Conservation (phyloP, 495 filamentous ascomycete genomes). For the Margaritispora aquatica region DNA sequence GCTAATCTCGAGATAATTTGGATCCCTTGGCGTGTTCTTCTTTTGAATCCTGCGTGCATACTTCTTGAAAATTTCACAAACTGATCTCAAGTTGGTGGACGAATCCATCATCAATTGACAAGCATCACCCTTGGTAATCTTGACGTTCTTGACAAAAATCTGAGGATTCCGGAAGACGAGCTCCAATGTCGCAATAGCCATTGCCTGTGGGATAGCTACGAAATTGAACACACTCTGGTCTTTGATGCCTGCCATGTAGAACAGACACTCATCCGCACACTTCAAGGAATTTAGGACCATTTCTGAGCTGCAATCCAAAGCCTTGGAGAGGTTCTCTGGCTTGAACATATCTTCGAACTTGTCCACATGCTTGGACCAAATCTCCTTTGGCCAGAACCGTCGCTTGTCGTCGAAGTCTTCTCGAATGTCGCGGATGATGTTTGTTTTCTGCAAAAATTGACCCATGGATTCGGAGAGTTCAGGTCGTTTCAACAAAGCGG, state of each 20-base stretch:
- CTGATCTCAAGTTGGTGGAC: slow-evolving; percentile 74
- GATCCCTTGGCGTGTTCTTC: slow-evolving; percentile 92
- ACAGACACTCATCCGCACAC: slow-evolving; percentile 88
- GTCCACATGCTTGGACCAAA: slow-evolving; percentile 91
- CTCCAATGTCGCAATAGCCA: slow-evolving; percentile 94
- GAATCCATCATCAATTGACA: slow-evolving; percentile 88
- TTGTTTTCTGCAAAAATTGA: slow-evolving; percentile 94
- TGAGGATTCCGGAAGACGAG: slow-evolving; percentile 87
- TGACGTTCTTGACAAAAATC: slow-evolving; percentile 84
- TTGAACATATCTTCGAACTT: slow-evolving; percentile 87
- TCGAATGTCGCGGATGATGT: slow-evolving; percentile 92
- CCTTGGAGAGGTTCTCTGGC: slow-evolving; percentile 69
- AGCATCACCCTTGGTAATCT: slow-evolving; percentile 93
- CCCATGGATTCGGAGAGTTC: slow-evolving; percentile 92
- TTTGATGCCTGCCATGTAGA: slow-evolving; percentile 91
- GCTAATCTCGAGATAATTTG: slow-evolving; percentile 90
- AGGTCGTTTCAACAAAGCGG: slow-evolving; percentile 68
- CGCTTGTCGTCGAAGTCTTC: slow-evolving; percentile 85
- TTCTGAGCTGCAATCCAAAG: slow-evolving; percentile 84
- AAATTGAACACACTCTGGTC: slow-evolving; percentile 99
- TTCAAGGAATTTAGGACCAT: slow-evolving; percentile 87
- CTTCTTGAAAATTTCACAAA: slow-evolving; percentile 72
- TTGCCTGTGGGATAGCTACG: slow-evolving; percentile 93
- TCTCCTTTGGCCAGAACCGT: slow-evolving; percentile 88
- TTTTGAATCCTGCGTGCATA: slow-evolving; percentile 79